These are phyloP conservation scores for Tylopilus sp. DNA, from an alignment of 768 basidiomycete genomes.

Conservation along the genomic window DNA sequence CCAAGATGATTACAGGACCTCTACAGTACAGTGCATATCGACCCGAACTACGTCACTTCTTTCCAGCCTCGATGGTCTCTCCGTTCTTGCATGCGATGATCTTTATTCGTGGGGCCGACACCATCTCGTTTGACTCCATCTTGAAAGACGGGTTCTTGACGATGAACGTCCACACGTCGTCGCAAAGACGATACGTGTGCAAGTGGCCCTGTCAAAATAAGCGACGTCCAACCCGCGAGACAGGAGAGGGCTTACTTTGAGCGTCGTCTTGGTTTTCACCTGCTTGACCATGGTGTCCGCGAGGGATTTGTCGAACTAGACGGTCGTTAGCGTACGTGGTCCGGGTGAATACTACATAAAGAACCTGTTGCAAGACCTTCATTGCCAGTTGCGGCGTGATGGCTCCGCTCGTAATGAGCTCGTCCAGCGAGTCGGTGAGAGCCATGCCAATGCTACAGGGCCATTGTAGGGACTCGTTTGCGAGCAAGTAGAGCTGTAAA, in stretches of 20 bases:
- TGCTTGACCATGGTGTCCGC: slow-evolving; percentile 90
- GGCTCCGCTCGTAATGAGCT: slow-evolving; percentile 93
- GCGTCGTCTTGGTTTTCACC: slow-evolving; percentile 91
- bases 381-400: slow-evolving; percentile 99
- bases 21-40: slow-evolving; percentile 22
- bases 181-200: slow-evolving; percentile 87
- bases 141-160: slow-evolving; percentile 92
- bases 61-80: slow-evolving; percentile 78
- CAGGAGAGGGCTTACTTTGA: slow-evolving; percentile 61
- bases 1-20: slow-evolving; percentile 23
- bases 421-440: slow-evolving; percentile 96
- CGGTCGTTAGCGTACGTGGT: slow-evolving; percentile 12
- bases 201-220: slow-evolving; percentile 67
- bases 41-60: slow-evolving; percentile 49
- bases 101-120: slow-evolving; percentile 78
- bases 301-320: slow-evolving; percentile 92
- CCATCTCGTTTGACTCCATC: slow-evolving; percentile 87
- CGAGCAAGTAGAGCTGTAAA: slow-evolving; percentile 16
- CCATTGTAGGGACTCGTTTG: neutral
- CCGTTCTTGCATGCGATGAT: slow-evolving; percentile 99
- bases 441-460: slow-evolving; percentile 87
- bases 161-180: slow-evolving; percentile 99
- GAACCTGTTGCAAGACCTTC: slow-evolving; percentile 95
- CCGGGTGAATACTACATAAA: slow-evolving; percentile 10
- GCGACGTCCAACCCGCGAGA: neutral